These are phyloP conservation scores for Yarrowia galli DNA, from an alignment of 1,139 yeast species.

Conservation along the genomic window DNA sequence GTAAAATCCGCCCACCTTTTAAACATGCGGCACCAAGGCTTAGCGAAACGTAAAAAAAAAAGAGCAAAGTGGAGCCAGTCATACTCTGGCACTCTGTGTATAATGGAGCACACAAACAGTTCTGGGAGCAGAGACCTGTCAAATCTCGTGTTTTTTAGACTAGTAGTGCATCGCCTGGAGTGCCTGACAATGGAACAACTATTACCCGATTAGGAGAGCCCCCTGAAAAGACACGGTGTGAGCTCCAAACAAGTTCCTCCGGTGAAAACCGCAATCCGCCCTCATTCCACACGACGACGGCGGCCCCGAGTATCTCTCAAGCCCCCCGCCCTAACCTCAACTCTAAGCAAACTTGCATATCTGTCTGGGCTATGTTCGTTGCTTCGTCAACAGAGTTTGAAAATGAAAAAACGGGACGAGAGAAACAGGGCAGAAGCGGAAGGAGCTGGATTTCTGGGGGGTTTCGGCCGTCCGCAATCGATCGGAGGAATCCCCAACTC, in stretches of 20 bases:
- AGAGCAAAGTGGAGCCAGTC: neutral
- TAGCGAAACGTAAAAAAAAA: neutral
- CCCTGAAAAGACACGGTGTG: no score
- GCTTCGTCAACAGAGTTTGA: slow-evolving; percentile 15
- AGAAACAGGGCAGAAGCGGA: neutral
- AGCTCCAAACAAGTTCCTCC: no score
- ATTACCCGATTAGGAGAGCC: neutral
- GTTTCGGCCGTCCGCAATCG: neutral
- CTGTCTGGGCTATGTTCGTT: slow-evolving; percentile 12
- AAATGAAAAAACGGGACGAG: neutral
- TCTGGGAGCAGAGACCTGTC: neutral
- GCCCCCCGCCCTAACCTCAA: neutral
- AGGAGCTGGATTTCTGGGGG: neutral
- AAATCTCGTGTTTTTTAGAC: neutral
- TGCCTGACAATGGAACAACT: no score
- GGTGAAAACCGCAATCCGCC: neutral
- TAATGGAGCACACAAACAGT: no score
- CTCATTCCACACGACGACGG: no score
- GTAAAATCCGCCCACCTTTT: slow-evolving; percentile 13
- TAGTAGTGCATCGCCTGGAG: neutral
- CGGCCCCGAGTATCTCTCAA: slow-evolving; percentile 1
- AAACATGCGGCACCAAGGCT: slow-evolving; percentile 30
- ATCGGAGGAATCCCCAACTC: neutral
- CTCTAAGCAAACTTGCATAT: slow-evolving; percentile 1
- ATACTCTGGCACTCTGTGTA: no score